A percentile compares a stretch with the other conserved stretches of the same genome.
phyloP scores from a whole-genome alignment of 768 basidiomycete species.

The Termitomyces eurrhizus region DNA sequence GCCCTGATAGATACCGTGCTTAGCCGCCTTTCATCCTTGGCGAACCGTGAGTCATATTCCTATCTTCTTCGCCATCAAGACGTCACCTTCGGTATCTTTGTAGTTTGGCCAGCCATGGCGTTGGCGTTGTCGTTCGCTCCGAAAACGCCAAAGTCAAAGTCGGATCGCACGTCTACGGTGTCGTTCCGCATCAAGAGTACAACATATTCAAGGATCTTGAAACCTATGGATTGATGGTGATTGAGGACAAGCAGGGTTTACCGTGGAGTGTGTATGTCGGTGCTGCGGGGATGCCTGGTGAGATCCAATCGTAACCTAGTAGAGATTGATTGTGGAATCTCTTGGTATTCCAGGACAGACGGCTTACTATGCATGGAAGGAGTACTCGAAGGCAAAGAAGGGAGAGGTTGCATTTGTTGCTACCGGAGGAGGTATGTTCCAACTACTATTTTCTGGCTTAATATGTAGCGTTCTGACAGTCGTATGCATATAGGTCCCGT shows the following conservation, averaged over 20 bases:
- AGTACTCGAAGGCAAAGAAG: constrained; percentile 35
- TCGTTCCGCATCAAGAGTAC: constrained; percentile 36
- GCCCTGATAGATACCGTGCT: neutral
- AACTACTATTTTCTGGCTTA: neutral
- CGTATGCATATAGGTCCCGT: constrained; percentile 33
- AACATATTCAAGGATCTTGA: constrained; percentile 22
- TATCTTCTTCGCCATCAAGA: neutral
- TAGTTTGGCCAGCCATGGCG: constrained; percentile 30
- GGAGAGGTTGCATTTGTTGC: constrained; percentile 40
- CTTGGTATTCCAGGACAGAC: constrained; percentile 27
- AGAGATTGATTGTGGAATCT: neutral
- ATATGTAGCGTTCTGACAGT: neutral
- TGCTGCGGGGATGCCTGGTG: constrained; percentile 52
- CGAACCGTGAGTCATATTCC: constrained; percentile 28
- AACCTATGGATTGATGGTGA: constrained; percentile 17
- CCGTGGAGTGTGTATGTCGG: constrained; percentile 50
- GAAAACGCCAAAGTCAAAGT: constrained; percentile 28
- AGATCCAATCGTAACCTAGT: constrained; percentile 8
- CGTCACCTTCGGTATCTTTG: neutral
- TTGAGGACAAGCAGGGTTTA: constrained; percentile 39
- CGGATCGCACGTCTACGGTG: constrained; percentile 40
- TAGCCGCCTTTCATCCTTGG: constrained; percentile 28
- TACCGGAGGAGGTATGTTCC: constrained; percentile 30
- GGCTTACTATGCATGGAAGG: constrained; percentile 37
- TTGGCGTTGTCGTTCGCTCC: constrained; percentile 43